Percentiles rank a stretch among this genome's conserved stretches.
Conservation (phyloP, 352 stramenopile genomes). For the Globisporangium takayamanum region DNA sequence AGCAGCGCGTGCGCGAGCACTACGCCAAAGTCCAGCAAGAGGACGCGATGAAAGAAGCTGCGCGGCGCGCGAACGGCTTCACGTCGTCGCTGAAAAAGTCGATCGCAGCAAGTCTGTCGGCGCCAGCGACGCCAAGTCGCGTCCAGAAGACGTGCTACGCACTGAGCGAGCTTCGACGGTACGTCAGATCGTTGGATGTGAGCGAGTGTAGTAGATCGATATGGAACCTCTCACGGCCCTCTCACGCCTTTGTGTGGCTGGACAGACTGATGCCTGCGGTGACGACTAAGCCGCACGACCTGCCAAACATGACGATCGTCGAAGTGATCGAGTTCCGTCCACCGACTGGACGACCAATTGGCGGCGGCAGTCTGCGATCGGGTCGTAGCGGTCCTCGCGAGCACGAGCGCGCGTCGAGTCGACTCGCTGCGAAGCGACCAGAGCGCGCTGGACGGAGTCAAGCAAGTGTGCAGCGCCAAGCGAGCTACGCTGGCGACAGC, state of each 20-base stretch:
- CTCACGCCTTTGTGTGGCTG: background rate
- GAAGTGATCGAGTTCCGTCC: constrained; percentile 44
- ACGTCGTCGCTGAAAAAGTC: constrained; percentile 50
- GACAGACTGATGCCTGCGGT: constrained; percentile 24
- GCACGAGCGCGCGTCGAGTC: constrained; percentile 20
- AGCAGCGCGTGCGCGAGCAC: constrained; percentile 40
- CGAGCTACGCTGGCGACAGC: constrained; percentile 14
- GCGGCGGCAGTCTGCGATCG: constrained; percentile 5
- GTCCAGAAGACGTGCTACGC: constrained; percentile 54
- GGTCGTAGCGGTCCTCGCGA: constrained; percentile 9
- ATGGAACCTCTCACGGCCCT: background rate
- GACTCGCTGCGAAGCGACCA: constrained; percentile 13
- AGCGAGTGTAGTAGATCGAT: background rate
- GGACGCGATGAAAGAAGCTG: constrained; percentile 31
- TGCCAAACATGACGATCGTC: constrained; percentile 64
- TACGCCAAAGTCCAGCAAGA: constrained; percentile 57
- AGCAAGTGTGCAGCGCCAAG: constrained; percentile 16
- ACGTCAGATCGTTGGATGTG: constrained; percentile 4
- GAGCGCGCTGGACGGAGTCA: constrained; percentile 15
- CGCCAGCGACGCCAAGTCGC: constrained; percentile 9
- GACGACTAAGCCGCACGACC: constrained; percentile 35
- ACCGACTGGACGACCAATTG: constrained; percentile 9
- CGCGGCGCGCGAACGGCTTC: constrained; percentile 31
- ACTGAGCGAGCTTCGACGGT: constrained; percentile 46
- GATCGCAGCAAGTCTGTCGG: constrained; percentile 14